Evolutionary conservation across 2,329 filamentous ascomycete genomes (phyloP), one percentile per base, ranked within the genome.

Genomic region (Amylocarpus encephaloides): DNA sequence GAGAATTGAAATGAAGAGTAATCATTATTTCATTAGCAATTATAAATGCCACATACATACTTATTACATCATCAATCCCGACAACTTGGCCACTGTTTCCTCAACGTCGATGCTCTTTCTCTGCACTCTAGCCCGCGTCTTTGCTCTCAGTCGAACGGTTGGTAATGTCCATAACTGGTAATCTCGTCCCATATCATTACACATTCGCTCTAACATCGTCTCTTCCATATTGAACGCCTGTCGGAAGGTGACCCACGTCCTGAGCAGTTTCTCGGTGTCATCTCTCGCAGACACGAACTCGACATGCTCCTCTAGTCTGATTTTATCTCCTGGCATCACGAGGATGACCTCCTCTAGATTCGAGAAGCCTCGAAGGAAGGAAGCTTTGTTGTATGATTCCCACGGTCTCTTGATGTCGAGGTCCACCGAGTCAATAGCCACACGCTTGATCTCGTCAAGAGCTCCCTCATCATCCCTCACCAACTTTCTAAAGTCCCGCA

Each of bases 381-480:
- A 66, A 30, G 72, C 71, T 62, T 76, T 76, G 64, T 73, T 74
- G 64, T 75, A 76, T 10, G 70, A 70, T 64, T 76, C 73, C 73
- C 73, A 76, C 13, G 73, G 73, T 33, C 71, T 64, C 43, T 73
- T 70, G 46, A 74, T 66, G 32, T 69, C 64, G 13, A 68, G 62
- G 26, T 66, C 66, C 32, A 76, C 71, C 49, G 74, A 70, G 58
- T 76, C 73, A 42, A 76, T 66, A 2, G 72, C 73, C 6, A 76
- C 63, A 32, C 67, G 64, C 39, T 61, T 60, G 11, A 74, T 64
- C 35, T 67, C 60, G 29, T 68, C 61, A 1, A 62, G 33, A 10
- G 68, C 61, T 30, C 65, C 62, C 26, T 56, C 60, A 1, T 56
- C 46, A n/a, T 56, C 56, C 2, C 33, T 19, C 22, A 73, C 64